Base-by-base conservation (phyloP, 2,329 filamentous ascomycete species). In the Aspergillus bombycis region DNA sequence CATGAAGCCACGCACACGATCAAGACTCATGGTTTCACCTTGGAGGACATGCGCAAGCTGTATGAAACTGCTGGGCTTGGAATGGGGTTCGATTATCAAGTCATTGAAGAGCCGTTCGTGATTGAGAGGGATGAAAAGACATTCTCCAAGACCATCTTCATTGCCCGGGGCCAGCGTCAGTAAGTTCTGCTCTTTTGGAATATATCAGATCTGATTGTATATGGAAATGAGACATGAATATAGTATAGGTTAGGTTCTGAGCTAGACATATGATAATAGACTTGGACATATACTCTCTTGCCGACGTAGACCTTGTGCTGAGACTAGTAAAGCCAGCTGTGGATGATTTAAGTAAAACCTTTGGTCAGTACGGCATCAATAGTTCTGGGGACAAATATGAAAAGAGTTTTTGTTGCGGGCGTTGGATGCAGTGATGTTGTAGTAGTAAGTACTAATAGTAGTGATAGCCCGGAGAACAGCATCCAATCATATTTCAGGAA, bases 21-120 rank as follows among this genome's bases (percentile, higher is more conserved):
- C 23, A 85, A 84, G 36, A 88, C 90, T 59, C 82, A 88, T 65
- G 90, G 91, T 0, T 93, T 94, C 75, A 84, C 82, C 1, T 78
- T 86, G 72, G 82, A 84, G 12, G 80, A 85, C 32, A 85, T 92
- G 58, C 82, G 80, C 70, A 75, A 78, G 26, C 83, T 92, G 67
- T 92, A 91, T 70, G 81, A 84, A 62, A 78, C 80, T n/a, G 90
- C 90, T 0, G 90, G 90, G 0, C 80, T 84, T 21, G 83, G 79
- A 0, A 75, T 77, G 10, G 81, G 81, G n/a, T 90, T 92, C 71
- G 81, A 80, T 11, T 85, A 90, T 61, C 76, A 84, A 68, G 78
- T 84, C 19, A 71, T 90, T 62, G 79, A 83, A 1, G 80, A 83
- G 61, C 83, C 83, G 14, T 71, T 86, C 16, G 78, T 82, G 45